These are phyloP conservation scores for Aspergillus sparsus DNA, from an alignment of 495 filamentous ascomycete genomes.

Conservation along the genomic window DNA sequence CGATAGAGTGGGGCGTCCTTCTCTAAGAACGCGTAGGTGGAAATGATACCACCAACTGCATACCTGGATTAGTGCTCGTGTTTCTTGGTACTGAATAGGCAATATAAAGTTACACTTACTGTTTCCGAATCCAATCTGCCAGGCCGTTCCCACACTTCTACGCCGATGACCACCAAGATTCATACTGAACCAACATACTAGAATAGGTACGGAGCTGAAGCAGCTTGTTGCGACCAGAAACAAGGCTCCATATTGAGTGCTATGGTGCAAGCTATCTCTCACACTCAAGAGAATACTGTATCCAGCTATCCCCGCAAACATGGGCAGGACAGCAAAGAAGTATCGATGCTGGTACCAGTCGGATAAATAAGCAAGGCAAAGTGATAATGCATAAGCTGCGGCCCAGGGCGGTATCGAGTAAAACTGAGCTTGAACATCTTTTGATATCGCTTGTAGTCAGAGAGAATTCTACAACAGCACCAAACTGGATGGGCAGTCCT, in stretches of 20 bases:
- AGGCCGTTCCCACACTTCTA: constrained; percentile 72
- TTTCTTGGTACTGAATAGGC: not conserved
- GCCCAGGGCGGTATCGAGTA: constrained; percentile 82
- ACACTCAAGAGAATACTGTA: constrained; percentile 66
- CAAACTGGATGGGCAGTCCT: not conserved
- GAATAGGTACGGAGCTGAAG: constrained; percentile 68
- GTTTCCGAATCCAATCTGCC: constrained; percentile 84
- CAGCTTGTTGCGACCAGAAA: constrained; percentile 60
- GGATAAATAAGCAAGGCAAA: constrained; percentile 67
- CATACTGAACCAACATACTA: constrained; percentile 87
- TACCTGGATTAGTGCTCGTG: not conserved
- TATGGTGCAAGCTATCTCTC: constrained; percentile 51
- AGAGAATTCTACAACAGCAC: too few species aligned
- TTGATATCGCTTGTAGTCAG: constrained; percentile 17
- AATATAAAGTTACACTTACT: constrained; percentile 35
- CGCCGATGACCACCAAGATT: constrained; percentile 81
- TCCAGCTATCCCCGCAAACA: constrained; percentile 57
- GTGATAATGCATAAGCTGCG: constrained; percentile 68
- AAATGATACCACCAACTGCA: constrained; percentile 71
- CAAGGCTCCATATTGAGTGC: constrained; percentile 66
- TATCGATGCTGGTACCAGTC: constrained; percentile 75
- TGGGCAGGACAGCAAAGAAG: constrained; percentile 65
- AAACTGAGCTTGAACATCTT: constrained; percentile 72
- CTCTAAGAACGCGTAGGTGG: constrained; percentile 72
- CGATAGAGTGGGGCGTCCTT: constrained; percentile 69